Base-by-base conservation (phyloP, 2,329 filamentous ascomycete genomes). In the Colletotrichum chrysophilum region DNA sequence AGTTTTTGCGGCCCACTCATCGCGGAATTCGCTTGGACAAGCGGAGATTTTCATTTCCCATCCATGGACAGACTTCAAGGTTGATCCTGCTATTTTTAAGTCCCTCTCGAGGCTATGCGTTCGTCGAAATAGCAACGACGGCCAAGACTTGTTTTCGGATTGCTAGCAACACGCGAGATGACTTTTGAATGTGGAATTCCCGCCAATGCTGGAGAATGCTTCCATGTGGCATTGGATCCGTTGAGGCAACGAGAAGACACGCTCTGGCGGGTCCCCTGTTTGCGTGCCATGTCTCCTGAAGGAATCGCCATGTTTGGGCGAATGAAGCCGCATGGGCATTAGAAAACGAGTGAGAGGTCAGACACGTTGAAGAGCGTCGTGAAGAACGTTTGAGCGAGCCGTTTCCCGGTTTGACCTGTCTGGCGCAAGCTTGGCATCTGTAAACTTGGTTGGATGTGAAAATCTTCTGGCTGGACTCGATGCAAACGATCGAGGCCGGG, bases 31-130 rank as follows among this genome's bases (percentile, higher is more conserved):
- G 71, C 69, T 66, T 64, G 60, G 24, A 70, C 24, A 34, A 65
- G 73, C 64, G 73, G 73, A 16, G 26, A 68, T 65, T 73, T 38
- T 73, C 73, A 75, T 75, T 68, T 73, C 70, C 73, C 64, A 64
- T 60, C n/a, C 58, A 56, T 48, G 62, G n/a, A 30, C 55, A 38
- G 16, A 58, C 30, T 43, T 26, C 69, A 73, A 75, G 70, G 70
- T 65, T 64, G 38, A 68, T 73, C 64, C 58, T 73, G 43, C 64
- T 75, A 75, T 48, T 73, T 68, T 56, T 61, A 61, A 67, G 62
- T 30, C 21, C 38, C 52, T 34, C 18, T 21, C 32, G 24, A 70
- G 32, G 72, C 38, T 67, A 32, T 52, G 38, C n/a, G 28, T 30
- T 48, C 26, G 38, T 70, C 72, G 55, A 61, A 72, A 72, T 38